Conservation (phyloP, 2,329 filamentous ascomycete genomes). For the Aspergillus fructus region DNA sequence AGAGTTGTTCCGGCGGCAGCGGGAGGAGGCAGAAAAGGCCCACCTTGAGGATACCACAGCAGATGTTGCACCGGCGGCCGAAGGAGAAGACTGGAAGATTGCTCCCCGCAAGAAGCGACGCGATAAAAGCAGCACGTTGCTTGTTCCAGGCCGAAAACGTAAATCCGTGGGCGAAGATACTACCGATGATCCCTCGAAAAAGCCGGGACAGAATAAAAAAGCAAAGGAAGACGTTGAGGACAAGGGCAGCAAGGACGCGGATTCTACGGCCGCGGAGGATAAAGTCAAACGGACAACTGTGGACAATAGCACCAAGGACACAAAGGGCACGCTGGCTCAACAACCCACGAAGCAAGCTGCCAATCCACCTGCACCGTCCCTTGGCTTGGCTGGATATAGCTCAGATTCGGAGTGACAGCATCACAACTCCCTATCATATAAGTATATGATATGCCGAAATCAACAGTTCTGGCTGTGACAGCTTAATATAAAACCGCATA, state of each 20-base stretch:
- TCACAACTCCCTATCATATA: not conserved
- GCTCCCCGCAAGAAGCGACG: constrained; percentile 55
- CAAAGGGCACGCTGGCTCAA: not conserved
- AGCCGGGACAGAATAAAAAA: constrained; percentile 13
- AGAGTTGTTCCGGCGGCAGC: constrained; percentile 58
- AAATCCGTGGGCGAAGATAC: constrained; percentile 35
- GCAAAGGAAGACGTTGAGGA: not conserved
- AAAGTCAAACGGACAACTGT: not conserved
- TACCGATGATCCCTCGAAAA: constrained; percentile 6
- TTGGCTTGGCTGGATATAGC: constrained; percentile 9
- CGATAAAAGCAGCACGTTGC: constrained; percentile 43
- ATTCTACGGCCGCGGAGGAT: not conserved
- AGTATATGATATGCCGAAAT: not conserved
- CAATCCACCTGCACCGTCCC: not conserved
- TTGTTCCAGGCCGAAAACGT: constrained; percentile 43
- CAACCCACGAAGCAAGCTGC: not conserved
- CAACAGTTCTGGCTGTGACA: not conserved
- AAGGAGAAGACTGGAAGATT: constrained; percentile 51
- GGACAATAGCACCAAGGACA: not conserved
- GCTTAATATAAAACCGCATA: not conserved
- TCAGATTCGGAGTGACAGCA: constrained; percentile 10
- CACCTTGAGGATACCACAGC: constrained; percentile 39
- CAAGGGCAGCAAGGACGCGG: not conserved
- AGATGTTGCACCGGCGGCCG: constrained; percentile 29
- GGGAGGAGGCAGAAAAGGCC: constrained; percentile 58